A percentile compares a stretch with the other conserved stretches of the same genome.
phyloP scores from a whole-genome alignment of 805 yeast genomes.

The Suhomyces emberorum region DNA sequence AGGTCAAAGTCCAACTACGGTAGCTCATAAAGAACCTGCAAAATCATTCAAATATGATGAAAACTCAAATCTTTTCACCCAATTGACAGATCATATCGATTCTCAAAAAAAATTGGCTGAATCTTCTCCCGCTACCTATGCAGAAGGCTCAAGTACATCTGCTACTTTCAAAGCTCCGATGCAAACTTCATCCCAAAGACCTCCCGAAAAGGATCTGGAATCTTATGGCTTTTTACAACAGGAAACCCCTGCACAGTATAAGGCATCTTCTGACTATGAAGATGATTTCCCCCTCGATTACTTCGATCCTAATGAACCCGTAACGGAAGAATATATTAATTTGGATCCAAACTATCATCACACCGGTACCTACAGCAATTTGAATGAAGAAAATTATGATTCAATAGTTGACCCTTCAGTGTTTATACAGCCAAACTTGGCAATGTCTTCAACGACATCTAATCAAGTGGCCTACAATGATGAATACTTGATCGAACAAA shows the following conservation, averaged over 20 bases:
- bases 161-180: slow-evolving; percentile 1
- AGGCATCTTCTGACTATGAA: slow-evolving; percentile 36
- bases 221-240: slow-evolving; percentile 12
- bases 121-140: background rate
- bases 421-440: slow-evolving; percentile 14
- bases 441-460: slow-evolving; percentile 4
- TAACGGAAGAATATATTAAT: slow-evolving; percentile 22
- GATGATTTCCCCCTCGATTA: slow-evolving; percentile 75
- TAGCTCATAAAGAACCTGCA: slow-evolving; percentile 74
- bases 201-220: background rate
- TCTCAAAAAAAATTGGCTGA: slow-evolving; percentile 16
- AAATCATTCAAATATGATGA: slow-evolving; percentile 68
- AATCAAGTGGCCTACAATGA: slow-evolving; percentile 41
- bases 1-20: slow-evolving; percentile 66
- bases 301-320: slow-evolving; percentile 44
- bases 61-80: slow-evolving; percentile 48
- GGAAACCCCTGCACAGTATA: slow-evolving; percentile 23
- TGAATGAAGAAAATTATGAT: slow-evolving; percentile 17
- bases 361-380: slow-evolving; percentile 6
- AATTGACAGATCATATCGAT: slow-evolving; percentile 46
- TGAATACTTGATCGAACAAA: slow-evolving; percentile 50
- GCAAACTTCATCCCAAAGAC: background rate
- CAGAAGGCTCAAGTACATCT: background rate
- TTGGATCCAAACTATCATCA: slow-evolving; percentile 20
- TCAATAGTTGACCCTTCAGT: slow-evolving; percentile 18